A percentile compares a stretch with the other conserved stretches of the same genome.
Evolutionary conservation across 1,139 yeast genomes (phyloP).

Genomic region (Kodamaea fungicola): DNA sequence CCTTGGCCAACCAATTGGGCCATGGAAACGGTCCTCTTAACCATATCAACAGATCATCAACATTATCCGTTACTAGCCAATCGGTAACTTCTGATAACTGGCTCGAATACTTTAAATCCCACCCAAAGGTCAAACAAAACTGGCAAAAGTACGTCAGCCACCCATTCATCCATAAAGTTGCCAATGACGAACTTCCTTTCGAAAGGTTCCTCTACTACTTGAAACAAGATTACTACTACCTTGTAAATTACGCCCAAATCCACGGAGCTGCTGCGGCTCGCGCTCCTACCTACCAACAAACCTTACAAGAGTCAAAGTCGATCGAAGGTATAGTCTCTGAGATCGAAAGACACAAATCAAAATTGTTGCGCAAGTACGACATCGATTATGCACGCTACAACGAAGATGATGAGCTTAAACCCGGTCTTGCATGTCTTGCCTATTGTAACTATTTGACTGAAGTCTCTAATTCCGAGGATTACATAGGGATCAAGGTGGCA

Average conservation of each 20-base stretch:
- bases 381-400: conserved; percentile 45
- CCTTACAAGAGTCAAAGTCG: conserved; percentile 50
- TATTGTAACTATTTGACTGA: conserved; percentile 60
- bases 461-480: conserved; percentile 52
- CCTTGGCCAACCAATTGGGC: conserved; percentile 38
- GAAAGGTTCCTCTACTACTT: conserved; percentile 55
- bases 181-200: conserved; percentile 48
- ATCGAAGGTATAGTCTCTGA: conserved; percentile 55
- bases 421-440: conserved; percentile 54
- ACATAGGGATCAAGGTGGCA: conserved; percentile 64
- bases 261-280: conserved; percentile 64
- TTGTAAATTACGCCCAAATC: conserved; percentile 65
- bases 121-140: conserved; percentile 49
- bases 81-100: conserved; percentile 15
- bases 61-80: background rate
- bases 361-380: conserved; percentile 44
- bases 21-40: conserved; percentile 71
- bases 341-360: conserved; percentile 51
- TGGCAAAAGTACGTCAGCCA: conserved; percentile 66
- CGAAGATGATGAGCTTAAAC: conserved; percentile 38
- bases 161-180: conserved; percentile 54
- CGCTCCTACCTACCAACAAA: conserved; percentile 53
- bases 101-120: conserved; percentile 50
- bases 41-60: conserved; percentile 28
- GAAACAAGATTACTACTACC: conserved; percentile 70